Conservation (phyloP, 805 yeast species). For the Saturnispora gosingensis region DNA sequence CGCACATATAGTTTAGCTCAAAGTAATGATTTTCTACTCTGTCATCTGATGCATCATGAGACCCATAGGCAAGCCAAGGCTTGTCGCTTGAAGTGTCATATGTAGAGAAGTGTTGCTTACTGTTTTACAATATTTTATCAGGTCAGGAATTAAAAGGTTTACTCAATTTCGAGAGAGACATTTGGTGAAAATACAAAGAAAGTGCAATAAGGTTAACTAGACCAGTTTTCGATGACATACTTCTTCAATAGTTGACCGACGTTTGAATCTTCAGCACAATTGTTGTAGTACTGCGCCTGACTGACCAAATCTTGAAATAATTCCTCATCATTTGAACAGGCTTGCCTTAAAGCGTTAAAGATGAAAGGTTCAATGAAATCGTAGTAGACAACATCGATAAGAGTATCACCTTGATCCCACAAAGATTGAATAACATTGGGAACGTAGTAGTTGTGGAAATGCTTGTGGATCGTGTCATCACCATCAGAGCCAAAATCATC, state of each 20-base stretch:
- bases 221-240: constrained; percentile 31
- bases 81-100: neutral
- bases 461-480: constrained; percentile 68
- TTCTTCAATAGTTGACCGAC: constrained; percentile 38
- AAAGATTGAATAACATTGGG: constrained; percentile 72
- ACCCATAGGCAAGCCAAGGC: neutral
- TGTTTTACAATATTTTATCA: too few relatives aligned
- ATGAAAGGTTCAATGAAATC: constrained; percentile 49
- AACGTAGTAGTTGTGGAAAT: constrained; percentile 47
- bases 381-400: constrained; percentile 70
- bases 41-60: too few relatives aligned
- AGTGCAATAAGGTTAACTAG: neutral
- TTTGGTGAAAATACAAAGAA: too few relatives aligned
- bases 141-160: too few relatives aligned
- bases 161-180: too few relatives aligned
- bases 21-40: neutral
- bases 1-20: neutral
- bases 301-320: constrained; percentile 13
- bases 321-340: constrained; percentile 13
- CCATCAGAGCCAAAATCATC: constrained; percentile 86
- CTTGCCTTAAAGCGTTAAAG: constrained; percentile 18
- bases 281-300: constrained; percentile 20
- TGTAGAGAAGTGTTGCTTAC: too few relatives aligned
- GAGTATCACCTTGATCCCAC: constrained; percentile 13
- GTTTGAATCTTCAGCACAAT: constrained; percentile 29